A percentile compares a stretch with the other conserved stretches of the same genome.
Evolutionary conservation across 2,329 filamentous ascomycete genomes (phyloP).

Genomic region (Alternaria triticina): DNA sequence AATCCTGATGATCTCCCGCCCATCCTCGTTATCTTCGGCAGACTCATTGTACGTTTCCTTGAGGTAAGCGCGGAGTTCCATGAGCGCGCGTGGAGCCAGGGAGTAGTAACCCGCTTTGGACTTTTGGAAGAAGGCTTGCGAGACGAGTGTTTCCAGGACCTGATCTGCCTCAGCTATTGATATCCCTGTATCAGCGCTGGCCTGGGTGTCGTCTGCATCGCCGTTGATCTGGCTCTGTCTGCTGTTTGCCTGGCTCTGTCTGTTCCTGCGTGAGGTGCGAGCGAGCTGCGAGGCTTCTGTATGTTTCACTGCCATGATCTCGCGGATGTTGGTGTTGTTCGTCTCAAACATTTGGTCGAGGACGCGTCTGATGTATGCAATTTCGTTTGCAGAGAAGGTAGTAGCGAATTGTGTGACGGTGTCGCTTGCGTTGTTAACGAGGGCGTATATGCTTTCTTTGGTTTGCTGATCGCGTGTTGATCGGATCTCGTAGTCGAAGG

Average conservation of each 20-base stretch:
- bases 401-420: slow-evolving; percentile 86
- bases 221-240: slow-evolving; percentile 36
- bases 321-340: slow-evolving; percentile 78
- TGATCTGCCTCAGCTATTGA: slow-evolving; percentile 79
- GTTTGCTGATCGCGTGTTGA: slow-evolving; percentile 71
- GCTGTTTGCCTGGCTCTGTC: slow-evolving; percentile 36
- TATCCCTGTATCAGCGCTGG: slow-evolving; percentile 57
- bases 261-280: slow-evolving; percentile 47
- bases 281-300: slow-evolving; percentile 79
- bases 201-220: slow-evolving; percentile 50
- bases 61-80: slow-evolving; percentile 86
- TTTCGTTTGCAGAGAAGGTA: slow-evolving; percentile 78
- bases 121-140: slow-evolving; percentile 84
- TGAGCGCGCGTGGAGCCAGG: slow-evolving; percentile 75
- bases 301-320: slow-evolving; percentile 80
- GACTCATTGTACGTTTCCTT: slow-evolving; percentile 88
- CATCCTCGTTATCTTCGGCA: slow-evolving; percentile 59
- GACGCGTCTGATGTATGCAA: slow-evolving; percentile 85
- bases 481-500: slow-evolving; percentile 88
- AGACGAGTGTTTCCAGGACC: slow-evolving; percentile 71
- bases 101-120: slow-evolving; percentile 75
- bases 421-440: slow-evolving; percentile 90
- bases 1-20: slow-evolving; percentile 64
- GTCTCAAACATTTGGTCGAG: slow-evolving; percentile 92
- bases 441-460: slow-evolving; percentile 73